Percentiles rank a stretch among this genome's conserved stretches.
Conservation (phyloP, 192 early-diverging fungal genomes). For the Podila minutissima region DNA sequence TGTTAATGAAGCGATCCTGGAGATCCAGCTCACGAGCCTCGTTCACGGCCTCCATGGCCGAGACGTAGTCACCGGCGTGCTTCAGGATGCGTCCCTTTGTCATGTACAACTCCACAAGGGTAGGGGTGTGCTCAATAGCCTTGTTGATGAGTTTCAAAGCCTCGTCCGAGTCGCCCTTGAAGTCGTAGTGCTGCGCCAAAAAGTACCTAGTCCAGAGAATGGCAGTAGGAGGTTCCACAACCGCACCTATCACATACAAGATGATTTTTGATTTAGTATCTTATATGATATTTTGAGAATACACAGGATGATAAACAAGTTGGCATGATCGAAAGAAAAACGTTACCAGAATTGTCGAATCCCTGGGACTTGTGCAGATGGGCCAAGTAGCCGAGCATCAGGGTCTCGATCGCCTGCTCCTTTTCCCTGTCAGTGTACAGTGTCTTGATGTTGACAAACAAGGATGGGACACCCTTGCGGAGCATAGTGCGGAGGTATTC, state of each 20-base stretch:
- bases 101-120: constrained; percentile 91
- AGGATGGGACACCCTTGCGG: constrained; percentile 93
- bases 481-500: constrained; percentile 76
- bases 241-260: constrained; percentile 36
- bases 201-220: constrained; percentile 91
- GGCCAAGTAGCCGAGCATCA: constrained; percentile 70
- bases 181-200: constrained; percentile 91
- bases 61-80: constrained; percentile 81
- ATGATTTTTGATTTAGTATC: not conserved
- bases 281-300: not conserved
- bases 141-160: constrained; percentile 83
- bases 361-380: constrained; percentile 57
- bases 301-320: not conserved
- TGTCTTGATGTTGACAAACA: constrained; percentile 87
- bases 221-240: constrained; percentile 82
- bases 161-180: constrained; percentile 68
- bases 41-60: constrained; percentile 85
- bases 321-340: not conserved
- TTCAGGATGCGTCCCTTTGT: constrained; percentile 95
- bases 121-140: constrained; percentile 89
- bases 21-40: constrained; percentile 89
- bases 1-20: constrained; percentile 95
- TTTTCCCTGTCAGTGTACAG: constrained; percentile 76
- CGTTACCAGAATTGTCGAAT: constrained; percentile 54
- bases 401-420: constrained; percentile 68